These are phyloP conservation scores for Aspergillus coremiiformis DNA, from an alignment of 495 filamentous ascomycete species.

Conservation along the genomic window DNA sequence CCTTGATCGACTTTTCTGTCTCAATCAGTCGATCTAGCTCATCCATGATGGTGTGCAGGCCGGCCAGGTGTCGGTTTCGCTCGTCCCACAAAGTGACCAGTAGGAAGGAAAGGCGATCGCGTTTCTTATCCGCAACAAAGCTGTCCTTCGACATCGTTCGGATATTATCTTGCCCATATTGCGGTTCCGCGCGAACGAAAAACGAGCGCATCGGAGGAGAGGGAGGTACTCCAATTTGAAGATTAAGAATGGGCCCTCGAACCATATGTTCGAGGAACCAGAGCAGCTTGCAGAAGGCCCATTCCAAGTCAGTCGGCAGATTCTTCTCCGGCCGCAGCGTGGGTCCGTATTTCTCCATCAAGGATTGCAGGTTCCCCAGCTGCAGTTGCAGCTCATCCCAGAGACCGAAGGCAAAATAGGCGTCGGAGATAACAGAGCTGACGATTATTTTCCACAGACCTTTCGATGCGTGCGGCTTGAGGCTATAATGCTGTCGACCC, in stretches of 20 bases:
- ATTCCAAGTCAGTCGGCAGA: slow-evolving; percentile 25
- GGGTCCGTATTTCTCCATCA: slow-evolving; percentile 20
- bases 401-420: slow-evolving; percentile 16
- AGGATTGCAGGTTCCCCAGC: slow-evolving; percentile 15
- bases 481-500: slow-evolving; percentile 21
- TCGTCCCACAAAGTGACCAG: slow-evolving; percentile 20
- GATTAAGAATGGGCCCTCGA: slow-evolving; percentile 16
- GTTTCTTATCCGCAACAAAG: slow-evolving; percentile 1
- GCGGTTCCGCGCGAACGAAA: slow-evolving; percentile 16
- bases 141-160: not conserved
- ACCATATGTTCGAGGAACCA: slow-evolving; percentile 20
- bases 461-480: slow-evolving; percentile 8
- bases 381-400: slow-evolving; percentile 27
- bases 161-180: not conserved
- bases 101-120: slow-evolving; percentile 27
- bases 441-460: slow-evolving; percentile 30
- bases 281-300: slow-evolving; percentile 25
- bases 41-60: slow-evolving; percentile 33
- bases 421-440: slow-evolving; percentile 19
- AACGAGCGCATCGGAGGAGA: slow-evolving; percentile 31
- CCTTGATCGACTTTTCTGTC: slow-evolving; percentile 22
- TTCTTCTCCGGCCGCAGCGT: slow-evolving; percentile 20
- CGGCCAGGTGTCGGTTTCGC: slow-evolving; percentile 16
- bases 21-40: slow-evolving; percentile 39
- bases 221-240: slow-evolving; percentile 18